Evolutionary conservation across 2,329 filamentous ascomycete species (phyloP).

Genomic region (Falciphora oryzae): DNA sequence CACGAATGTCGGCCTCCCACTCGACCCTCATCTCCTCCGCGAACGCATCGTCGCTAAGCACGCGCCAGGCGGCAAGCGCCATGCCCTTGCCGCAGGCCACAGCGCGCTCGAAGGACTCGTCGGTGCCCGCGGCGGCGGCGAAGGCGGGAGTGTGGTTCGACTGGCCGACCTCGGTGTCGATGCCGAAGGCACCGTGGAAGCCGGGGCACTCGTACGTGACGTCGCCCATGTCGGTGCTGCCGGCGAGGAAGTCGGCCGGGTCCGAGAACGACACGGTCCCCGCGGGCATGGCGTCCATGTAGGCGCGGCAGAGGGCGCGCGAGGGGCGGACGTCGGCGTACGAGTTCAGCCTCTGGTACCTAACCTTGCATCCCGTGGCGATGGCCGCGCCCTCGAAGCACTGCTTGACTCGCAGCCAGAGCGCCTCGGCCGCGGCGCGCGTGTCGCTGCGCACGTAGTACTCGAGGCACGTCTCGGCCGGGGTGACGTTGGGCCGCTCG

Average conservation of each 20-base stretch:
- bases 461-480: constrained; percentile 31
- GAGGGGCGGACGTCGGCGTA: constrained; percentile 25
- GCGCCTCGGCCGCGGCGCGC: constrained; percentile 25
- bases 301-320: constrained; percentile 18
- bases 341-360: constrained; percentile 23
- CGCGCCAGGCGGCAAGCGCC: constrained; percentile 25
- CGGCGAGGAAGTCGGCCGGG: constrained; percentile 24
- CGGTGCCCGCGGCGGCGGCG: constrained; percentile 30
- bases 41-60: constrained; percentile 21
- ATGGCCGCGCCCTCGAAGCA: constrained; percentile 31
- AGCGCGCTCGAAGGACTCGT: constrained; percentile 28
- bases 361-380: constrained; percentile 27
- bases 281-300: constrained; percentile 23
- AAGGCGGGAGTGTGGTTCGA: constrained; percentile 39
- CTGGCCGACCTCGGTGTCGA: constrained; percentile 26
- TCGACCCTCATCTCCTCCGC: constrained; percentile 18
- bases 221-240: constrained; percentile 34
- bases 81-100: constrained; percentile 28
- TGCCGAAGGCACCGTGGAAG: constrained; percentile 37
- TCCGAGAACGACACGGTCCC: constrained; percentile 24
- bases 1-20: constrained; percentile 27
- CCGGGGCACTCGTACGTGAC: constrained; percentile 38
- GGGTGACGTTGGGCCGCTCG: constrained; percentile 32
- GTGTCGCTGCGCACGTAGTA: constrained; percentile 39
- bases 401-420: constrained; percentile 24